Evolutionary conservation across 441 rosid genomes (phyloP).

Genomic region (Sinapis alba): DNA sequence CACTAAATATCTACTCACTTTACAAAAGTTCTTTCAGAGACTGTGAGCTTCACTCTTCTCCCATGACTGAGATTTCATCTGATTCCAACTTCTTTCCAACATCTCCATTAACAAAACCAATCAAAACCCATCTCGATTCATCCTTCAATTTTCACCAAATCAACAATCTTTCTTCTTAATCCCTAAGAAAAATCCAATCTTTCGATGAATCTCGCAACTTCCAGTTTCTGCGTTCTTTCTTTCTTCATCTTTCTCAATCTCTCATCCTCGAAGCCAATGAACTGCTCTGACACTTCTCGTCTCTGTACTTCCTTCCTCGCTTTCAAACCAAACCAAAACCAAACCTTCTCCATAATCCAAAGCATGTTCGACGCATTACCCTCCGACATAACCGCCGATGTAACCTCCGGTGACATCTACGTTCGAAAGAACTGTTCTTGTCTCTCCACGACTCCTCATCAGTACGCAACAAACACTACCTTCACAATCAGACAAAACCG

Average conservation of each 20-base stretch:
- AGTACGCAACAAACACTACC: constrained; percentile 76
- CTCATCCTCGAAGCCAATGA: constrained; percentile 65
- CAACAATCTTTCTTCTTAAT: not conserved
- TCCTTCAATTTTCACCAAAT: not conserved
- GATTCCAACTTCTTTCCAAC: not conserved
- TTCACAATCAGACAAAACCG: constrained; percentile 68
- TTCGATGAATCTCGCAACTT: constrained; percentile 44
- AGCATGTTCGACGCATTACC: constrained; percentile 94
- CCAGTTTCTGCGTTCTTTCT: constrained; percentile 32
- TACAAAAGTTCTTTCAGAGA: not conserved
- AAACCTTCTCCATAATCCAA: constrained; percentile 64
- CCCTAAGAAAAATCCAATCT: not conserved
- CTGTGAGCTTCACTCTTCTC: constrained; percentile 40
- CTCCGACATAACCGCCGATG: constrained; percentile 63
- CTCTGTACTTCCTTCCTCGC: constrained; percentile 90
- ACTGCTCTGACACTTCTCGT: constrained; percentile 81
- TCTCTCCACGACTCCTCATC: constrained; percentile 50
- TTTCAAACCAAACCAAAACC: constrained; percentile 63
- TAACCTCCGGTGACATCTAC: constrained; percentile 56
- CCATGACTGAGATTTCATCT: constrained; percentile 31
- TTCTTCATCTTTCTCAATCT: constrained; percentile 19
- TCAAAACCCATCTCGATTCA: constrained; percentile 21
- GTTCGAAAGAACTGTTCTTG: constrained; percentile 93
- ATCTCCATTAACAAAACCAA: constrained; percentile 19
- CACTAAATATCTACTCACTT: not conserved